Conservation (phyloP, 2,329 filamentous ascomycete species). For the Aspergillus melleus region DNA sequence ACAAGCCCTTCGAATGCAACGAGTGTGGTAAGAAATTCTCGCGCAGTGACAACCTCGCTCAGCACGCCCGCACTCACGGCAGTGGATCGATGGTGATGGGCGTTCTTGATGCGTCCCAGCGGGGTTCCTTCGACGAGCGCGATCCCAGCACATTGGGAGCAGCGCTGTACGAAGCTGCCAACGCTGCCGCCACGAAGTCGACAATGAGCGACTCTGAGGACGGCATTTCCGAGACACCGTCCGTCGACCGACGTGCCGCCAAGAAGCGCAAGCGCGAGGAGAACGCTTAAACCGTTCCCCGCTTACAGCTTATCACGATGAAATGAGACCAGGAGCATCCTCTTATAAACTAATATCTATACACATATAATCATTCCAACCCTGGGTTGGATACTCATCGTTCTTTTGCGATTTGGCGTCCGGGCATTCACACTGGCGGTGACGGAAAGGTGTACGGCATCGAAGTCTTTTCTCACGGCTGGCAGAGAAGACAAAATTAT, state of each 20-base stretch:
- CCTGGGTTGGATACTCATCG: slow-evolving; percentile 24
- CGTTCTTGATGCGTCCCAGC: slow-evolving; percentile 66
- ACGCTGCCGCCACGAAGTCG: slow-evolving; percentile 66
- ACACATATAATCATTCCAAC: slow-evolving; percentile 25
- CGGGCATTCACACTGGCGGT: slow-evolving; percentile 31
- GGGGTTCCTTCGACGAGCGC: slow-evolving; percentile 48
- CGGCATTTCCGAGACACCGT: slow-evolving; percentile 30
- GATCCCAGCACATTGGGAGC: slow-evolving; percentile 70
- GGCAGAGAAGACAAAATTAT: slow-evolving; percentile 8
- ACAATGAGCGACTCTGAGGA: slow-evolving; percentile 46
- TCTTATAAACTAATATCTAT: slow-evolving; percentile 31
- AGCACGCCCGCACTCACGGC: slow-evolving; percentile 92
- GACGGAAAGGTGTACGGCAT: slow-evolving; percentile 24
- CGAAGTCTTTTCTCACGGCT: slow-evolving; percentile 7
- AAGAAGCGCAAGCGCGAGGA: slow-evolving; percentile 77
- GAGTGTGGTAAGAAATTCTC: slow-evolving; percentile 99
- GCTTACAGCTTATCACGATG: slow-evolving; percentile 32
- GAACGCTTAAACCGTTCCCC: slow-evolving; percentile 52
- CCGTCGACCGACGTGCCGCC: slow-evolving; percentile 52
- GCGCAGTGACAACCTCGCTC: slow-evolving; percentile 92
- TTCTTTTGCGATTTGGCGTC: slow-evolving; percentile 37
- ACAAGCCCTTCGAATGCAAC: slow-evolving; percentile 96
- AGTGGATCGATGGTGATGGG: slow-evolving; percentile 89
- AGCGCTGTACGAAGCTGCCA: slow-evolving; percentile 78
- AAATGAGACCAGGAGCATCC: slow-evolving; percentile 42